These are phyloP conservation scores for Plantago lanceolata DNA, from an alignment of 305 asterid species.

Conservation along the genomic window DNA sequence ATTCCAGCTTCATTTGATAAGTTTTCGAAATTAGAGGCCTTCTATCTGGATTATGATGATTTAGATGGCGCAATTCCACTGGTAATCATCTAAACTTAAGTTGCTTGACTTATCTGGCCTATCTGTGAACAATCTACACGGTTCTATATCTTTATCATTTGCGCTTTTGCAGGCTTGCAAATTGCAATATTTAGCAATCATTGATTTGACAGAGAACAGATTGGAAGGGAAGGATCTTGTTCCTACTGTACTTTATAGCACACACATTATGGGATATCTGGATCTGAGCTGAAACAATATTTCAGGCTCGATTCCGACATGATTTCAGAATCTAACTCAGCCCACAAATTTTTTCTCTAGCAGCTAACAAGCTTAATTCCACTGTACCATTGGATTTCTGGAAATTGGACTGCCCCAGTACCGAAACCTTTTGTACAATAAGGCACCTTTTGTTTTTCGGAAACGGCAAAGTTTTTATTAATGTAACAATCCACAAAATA, in stretches of 20 bases:
- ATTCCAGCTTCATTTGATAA: no score
- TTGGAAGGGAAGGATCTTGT: slow-evolving; percentile 26
- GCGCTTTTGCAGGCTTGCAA: slow-evolving; percentile 21
- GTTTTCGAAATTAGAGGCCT: no score
- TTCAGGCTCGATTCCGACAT: slow-evolving; percentile 30
- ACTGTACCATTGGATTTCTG: slow-evolving; percentile 27
- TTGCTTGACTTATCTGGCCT: slow-evolving; percentile 24
- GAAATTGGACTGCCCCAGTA: slow-evolving; percentile 31
- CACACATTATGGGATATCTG: slow-evolving; percentile 24
- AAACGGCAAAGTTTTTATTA: no score
- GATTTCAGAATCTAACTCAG: slow-evolving; percentile 24
- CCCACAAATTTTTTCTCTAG: slow-evolving; percentile 24
- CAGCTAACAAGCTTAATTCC: slow-evolving; percentile 29
- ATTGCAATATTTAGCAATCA: slow-evolving; percentile 30
- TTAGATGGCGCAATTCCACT: slow-evolving; percentile 25
- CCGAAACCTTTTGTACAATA: slow-evolving; percentile 17
- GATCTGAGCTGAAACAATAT: slow-evolving; percentile 30
- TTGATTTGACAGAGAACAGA: slow-evolving; percentile 20
- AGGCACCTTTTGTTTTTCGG: no score
- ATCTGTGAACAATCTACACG: slow-evolving; percentile 21
- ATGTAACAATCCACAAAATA: no score
- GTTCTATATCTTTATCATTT: slow-evolving; percentile 24
- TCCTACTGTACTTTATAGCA: slow-evolving; percentile 25
- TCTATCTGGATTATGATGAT: no score
- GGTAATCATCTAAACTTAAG: slow-evolving; percentile 33